Evolutionary conservation across 1,284 basidiomycete genomes (phyloP).

Genomic region (Flammula alnicola): DNA sequence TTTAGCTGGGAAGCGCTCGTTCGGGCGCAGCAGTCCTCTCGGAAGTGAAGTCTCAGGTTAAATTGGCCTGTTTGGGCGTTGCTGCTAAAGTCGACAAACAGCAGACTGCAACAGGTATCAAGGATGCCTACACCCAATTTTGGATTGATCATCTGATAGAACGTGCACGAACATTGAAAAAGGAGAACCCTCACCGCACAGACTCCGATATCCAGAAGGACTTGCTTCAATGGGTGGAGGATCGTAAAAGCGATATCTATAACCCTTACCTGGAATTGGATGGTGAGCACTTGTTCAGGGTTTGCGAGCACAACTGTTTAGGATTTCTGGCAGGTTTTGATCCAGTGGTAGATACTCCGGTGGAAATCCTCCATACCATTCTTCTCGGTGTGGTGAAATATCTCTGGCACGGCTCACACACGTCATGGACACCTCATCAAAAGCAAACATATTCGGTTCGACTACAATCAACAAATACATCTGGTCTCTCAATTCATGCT

Average conservation of each 20-base stretch:
- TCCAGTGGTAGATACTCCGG: conserved; percentile 38
- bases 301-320: neutral
- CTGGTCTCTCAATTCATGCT: conserved; percentile 36
- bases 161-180: conserved; percentile 17
- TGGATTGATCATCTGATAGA: conserved; percentile 36
- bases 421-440: conserved; percentile 24
- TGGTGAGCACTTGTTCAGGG: conserved; percentile 8
- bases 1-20: conserved; percentile 13
- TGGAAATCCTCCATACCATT: conserved; percentile 43
- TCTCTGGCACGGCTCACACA: conserved; percentile 35
- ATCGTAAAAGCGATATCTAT: conserved; percentile 11
- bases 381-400: conserved; percentile 44
- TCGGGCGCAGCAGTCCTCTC: conserved; percentile 4
- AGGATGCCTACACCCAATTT: conserved; percentile 32
- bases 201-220: conserved; percentile 12
- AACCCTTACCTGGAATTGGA: conserved; percentile 17
- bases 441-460: conserved; percentile 27
- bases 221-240: conserved; percentile 14
- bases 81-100: conserved; percentile 20
- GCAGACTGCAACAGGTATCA: conserved; percentile 32
- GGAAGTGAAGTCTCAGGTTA: conserved; percentile 17
- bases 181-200: conserved; percentile 4
- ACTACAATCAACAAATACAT: conserved; percentile 32
- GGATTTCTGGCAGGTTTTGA: conserved; percentile 17
- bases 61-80: conserved; percentile 26